Base-by-base conservation (phyloP, 495 filamentous ascomycete species). In the Symbiotaphrina buchneri region DNA sequence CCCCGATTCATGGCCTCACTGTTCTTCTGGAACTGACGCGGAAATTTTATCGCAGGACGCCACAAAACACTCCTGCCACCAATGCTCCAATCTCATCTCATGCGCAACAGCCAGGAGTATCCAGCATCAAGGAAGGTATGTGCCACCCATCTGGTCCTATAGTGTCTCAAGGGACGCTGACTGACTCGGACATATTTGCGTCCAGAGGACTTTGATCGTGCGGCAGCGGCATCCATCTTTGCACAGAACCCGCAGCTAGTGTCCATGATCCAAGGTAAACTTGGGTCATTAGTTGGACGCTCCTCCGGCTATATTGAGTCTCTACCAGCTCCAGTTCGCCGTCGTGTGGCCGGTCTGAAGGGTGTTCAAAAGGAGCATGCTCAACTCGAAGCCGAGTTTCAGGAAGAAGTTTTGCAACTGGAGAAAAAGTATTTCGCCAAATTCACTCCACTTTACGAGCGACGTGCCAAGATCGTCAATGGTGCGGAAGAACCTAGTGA, bases 371-470 rank as follows among this genome's bases (percentile, higher is more conserved):
- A 94, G 55, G 90, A 95, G 42, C 90, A 99, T 56, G 72, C 84
- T 31, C 92, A 94, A 58, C 70, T 99, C 41, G 90, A 99, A 61
- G 80, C 81, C 33, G 74, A 92, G 52, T 93, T 95, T 54, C 90
- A 99, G 51, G 82, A 95, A 49, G 90, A 94, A 55, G 81, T 99
- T 27, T 62, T 99, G 39, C 71, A 93, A 49, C 67, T 99, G 14
- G 90, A 99, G 63, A 99, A 99, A 68, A 90, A 91, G 55, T 99
- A 87, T 54, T 94, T 99, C 39, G 77, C 75, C 48, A 95, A 94
- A 56, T 99, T 91, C 56, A 92, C 82, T 18, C 90, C 90, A 31
- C 71, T 99, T 21, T 99, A 99, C 55, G 59, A 95, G 65, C 80
- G 84, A 63, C 84, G 90, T 47, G 65, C 87, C 28, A 66, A 73